Conservation (phyloP, 2,329 filamentous ascomycete genomes). For the Monilinia laxa region DNA sequence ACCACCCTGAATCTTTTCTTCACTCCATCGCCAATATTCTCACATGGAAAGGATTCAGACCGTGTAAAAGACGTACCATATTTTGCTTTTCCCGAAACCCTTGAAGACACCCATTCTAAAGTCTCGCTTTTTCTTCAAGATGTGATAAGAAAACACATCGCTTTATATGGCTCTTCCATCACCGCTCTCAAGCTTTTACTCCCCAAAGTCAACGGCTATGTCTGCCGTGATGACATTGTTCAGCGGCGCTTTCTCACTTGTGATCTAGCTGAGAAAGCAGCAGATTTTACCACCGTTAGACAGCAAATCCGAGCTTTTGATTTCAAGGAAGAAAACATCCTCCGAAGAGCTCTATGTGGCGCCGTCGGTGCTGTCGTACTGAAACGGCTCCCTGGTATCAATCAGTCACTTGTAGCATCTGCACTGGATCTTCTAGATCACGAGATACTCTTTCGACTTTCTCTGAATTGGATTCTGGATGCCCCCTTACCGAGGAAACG, state of each 20-base stretch:
- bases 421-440: neutral
- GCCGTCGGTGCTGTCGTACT: constrained; percentile 1
- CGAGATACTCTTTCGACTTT: neutral
- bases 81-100: neutral
- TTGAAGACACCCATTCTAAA: neutral
- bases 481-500: constrained; percentile 1
- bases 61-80: neutral
- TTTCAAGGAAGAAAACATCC: neutral
- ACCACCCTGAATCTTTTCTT: neutral
- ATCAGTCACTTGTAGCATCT: neutral
- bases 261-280: neutral
- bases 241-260: neutral
- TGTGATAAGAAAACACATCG: constrained; percentile 1
- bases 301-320: constrained; percentile 2
- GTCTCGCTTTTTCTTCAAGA: constrained; percentile 1
- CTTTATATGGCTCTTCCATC: neutral
- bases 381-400: neutral
- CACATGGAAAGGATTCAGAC: neutral
- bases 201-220: constrained; percentile 5
- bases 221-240: constrained; percentile 5
- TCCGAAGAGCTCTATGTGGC: neutral
- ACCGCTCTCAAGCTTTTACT: constrained; percentile 1
- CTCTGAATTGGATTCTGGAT: neutral
- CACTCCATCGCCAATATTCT: neutral
- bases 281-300: neutral